Evolutionary conservation across 345 rosid species (phyloP), one percentile per base, ranked within the genome.

Genomic region (Eucalyptus polybractea): DNA sequence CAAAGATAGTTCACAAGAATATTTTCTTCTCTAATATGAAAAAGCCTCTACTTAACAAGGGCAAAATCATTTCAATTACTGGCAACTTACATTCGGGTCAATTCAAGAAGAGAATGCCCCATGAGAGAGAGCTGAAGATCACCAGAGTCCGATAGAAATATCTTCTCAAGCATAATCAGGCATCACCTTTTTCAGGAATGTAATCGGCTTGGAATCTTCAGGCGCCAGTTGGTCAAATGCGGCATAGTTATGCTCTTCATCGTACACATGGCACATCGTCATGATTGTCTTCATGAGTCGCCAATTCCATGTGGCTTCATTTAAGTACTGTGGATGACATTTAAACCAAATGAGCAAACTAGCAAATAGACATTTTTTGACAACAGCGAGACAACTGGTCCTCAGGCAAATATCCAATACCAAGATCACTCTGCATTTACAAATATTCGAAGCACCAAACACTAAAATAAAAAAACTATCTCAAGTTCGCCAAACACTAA

Each of bases 221-320:
- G 98, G 97, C 25, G 96, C 97, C 92, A 94, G 91, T 88, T 93
- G 86, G 87, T 96, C 98, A 58, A 97, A 97, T 83, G 94, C 91
- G 60, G 93, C 65, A 88, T 95, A 96, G 87, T 97, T 96, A 90
- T 93, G 92, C 87, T 95, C 94, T 92, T 95, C 90, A 76, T 93
- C 88, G 86, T 96, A 97, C 86, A 97, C 94, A 93, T 96, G 99
- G 90, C 99, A 97, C 16, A 93, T 60, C 7, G 98, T 96, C 97
- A 97, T 91, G 92, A 97, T 97, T 11, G 97, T 94, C 96, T 95
- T 97, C 99, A 96, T 95, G 86, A 97, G 89, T 29, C 98, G 97
- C 99, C 99, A 96, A 90, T 94, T 97, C 97, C 99, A 95, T 15
- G 94, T 91, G 58, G 97, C 97, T 91, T 95, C 94, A 31, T 95